Percentiles rank a stretch among this genome's conserved stretches.
Evolutionary conservation across 805 yeast genomes (phyloP).

Genomic region (Candida taoyuanica): DNA sequence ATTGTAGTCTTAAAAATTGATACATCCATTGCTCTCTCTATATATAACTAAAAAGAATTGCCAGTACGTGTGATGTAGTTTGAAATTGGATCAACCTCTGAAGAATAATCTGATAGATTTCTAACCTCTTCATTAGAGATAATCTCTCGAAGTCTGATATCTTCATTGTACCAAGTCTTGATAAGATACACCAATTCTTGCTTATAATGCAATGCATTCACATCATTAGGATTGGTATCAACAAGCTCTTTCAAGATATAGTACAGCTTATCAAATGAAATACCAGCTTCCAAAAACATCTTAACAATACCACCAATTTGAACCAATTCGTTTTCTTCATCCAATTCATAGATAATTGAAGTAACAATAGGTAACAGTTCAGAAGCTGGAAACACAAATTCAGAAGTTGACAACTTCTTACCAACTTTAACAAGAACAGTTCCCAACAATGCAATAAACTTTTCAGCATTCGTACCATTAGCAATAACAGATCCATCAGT

Average conservation of each 20-base stretch:
- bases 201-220: constrained; percentile 44
- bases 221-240: constrained; percentile 53
- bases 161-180: constrained; percentile 61
- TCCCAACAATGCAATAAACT: constrained; percentile 18
- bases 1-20: no score
- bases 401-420: constrained; percentile 58
- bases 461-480: constrained; percentile 12
- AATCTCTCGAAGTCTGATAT: constrained; percentile 56
- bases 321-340: constrained; percentile 33
- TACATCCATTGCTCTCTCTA: no score
- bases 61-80: constrained; percentile 33
- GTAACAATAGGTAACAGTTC: constrained; percentile 63
- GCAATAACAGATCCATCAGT: not conserved
- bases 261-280: constrained; percentile 60
- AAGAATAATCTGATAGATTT: constrained; percentile 41
- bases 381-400: constrained; percentile 74
- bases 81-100: constrained; percentile 56
- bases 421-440: constrained; percentile 45
- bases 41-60: constrained; percentile 13
- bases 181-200: constrained; percentile 62
- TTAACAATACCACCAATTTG: constrained; percentile 51
- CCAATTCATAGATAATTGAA: constrained; percentile 40
- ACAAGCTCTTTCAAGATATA: constrained; percentile 58
- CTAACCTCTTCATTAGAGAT: constrained; percentile 20
- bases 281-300: constrained; percentile 59